phyloP scores from a whole-genome alignment of 768 basidiomycete species.

The Suillus lakei region DNA sequence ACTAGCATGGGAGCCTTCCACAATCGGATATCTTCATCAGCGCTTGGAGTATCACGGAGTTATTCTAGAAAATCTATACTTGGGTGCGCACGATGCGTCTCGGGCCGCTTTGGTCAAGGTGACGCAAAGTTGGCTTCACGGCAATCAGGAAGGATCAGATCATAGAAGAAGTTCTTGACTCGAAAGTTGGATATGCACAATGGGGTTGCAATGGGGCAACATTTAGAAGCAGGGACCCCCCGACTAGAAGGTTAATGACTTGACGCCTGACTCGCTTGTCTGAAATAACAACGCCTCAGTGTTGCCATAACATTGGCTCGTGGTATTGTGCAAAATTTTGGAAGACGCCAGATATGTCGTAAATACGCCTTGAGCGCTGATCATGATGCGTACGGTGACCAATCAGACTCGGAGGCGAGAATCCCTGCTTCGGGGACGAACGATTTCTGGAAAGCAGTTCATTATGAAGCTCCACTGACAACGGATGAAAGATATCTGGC shows the following conservation, averaged over 20 bases:
- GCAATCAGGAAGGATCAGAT: neutral
- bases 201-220: neutral
- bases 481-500: neutral
- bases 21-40: neutral
- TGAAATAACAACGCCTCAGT: neutral
- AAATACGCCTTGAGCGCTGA: neutral
- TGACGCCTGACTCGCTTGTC: neutral
- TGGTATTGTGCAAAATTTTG: neutral
- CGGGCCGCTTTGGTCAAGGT: neutral
- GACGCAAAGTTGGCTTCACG: neutral
- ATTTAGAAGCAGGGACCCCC: neutral
- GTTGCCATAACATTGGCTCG: neutral
- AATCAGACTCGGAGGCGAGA: neutral
- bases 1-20: neutral
- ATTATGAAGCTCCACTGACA: neutral
- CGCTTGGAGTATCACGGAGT: neutral
- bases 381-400: neutral
- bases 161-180: neutral
- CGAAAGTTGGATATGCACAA: neutral
- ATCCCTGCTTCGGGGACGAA: neutral
- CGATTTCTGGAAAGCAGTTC: neutral
- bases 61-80: slow-evolving; percentile 1
- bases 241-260: neutral
- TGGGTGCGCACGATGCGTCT: neutral
- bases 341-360: neutral